phyloP scores from a whole-genome alignment of 495 filamentous ascomycete species.

The Glarea lozoyensis region DNA sequence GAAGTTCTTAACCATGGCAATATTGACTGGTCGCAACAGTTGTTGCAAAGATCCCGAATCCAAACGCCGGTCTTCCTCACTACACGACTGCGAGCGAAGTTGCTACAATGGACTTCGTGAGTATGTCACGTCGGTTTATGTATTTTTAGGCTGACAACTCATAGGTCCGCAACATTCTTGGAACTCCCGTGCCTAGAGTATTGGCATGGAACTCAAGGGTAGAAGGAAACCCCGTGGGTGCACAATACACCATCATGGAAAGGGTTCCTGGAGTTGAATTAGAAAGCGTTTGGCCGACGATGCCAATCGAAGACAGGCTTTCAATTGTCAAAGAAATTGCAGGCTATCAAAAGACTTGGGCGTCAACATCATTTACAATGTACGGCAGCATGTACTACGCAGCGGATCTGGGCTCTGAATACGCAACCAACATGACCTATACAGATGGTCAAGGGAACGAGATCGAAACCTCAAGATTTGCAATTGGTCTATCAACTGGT shows the following conservation, averaged over 20 bases:
- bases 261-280: not conserved
- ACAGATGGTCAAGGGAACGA: constrained; percentile 19
- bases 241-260: constrained; percentile 2
- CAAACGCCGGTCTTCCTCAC: constrained; percentile 1
- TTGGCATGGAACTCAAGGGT: constrained; percentile 1
- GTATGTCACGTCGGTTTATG: not conserved
- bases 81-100: constrained; percentile 1
- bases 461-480: constrained; percentile 19
- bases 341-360: not conserved
- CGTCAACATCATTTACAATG: not conserved
- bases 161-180: constrained; percentile 1
- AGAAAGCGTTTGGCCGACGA: not conserved
- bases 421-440: constrained; percentile 13
- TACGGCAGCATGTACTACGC: constrained; percentile 2
- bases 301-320: not conserved
- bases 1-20: no score
- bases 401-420: constrained; percentile 13
- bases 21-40: no score
- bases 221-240: not conserved
- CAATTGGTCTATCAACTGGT: constrained; percentile 23
- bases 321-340: not conserved
- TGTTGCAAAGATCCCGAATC: constrained; percentile 2
- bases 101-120: constrained; percentile 2
- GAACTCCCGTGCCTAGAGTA: not conserved
- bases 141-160: not conserved